Evolutionary conservation across 2,329 filamentous ascomycete species (phyloP), one percentile per base, ranked within the genome.

Genomic region (Fusarium oxysporum): DNA sequence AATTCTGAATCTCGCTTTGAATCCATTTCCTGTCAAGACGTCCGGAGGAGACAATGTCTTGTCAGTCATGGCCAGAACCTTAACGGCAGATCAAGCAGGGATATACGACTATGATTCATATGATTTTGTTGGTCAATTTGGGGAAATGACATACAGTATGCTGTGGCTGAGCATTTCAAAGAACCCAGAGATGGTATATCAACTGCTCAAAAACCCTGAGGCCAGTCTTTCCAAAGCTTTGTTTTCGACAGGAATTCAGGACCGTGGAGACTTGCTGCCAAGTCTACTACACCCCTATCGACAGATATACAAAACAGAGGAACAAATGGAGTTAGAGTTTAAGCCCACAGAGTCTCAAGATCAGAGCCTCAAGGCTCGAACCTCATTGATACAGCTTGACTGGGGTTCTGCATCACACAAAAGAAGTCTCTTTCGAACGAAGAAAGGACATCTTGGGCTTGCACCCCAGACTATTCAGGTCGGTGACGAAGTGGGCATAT

Each of bases 381-480:
- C 38, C 1, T 62, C 38, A 3, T 21, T 33, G 14, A 56, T 62
- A 28, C 58, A 40, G 8, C 58, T 62, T 23, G 38, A 62, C 12
- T 56, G 58, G 58, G 38, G 58, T 6, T 62, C 50, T 37, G 58
- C 58, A 7, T 38, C 50, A 17, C 48, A 56, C 19, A 56, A 44
- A 12, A 56, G 38, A 38, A 32, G 21, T 4, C 23, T 62, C 5
- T 62, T 56, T 19, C 58, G 50, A 16, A 62, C 48, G 6, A 12
- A 56, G 9, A 44, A 11, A n/a, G 58, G 50, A 8, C 12, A 62
- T 45, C 25, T 62, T 6, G 58, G 58, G 5, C 58, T 56, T 28
- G 50, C 50, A n/a, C 50, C 58, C 19, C 50, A 55, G 13, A 45
- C 58, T 16, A 14, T 41, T 30, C 38, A 17, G 58, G 21, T 44